Evolutionary conservation across 1,284 basidiomycete genomes (phyloP), one percentile per base, ranked within the genome.

Genomic region (Cronartium ribicola): DNA sequence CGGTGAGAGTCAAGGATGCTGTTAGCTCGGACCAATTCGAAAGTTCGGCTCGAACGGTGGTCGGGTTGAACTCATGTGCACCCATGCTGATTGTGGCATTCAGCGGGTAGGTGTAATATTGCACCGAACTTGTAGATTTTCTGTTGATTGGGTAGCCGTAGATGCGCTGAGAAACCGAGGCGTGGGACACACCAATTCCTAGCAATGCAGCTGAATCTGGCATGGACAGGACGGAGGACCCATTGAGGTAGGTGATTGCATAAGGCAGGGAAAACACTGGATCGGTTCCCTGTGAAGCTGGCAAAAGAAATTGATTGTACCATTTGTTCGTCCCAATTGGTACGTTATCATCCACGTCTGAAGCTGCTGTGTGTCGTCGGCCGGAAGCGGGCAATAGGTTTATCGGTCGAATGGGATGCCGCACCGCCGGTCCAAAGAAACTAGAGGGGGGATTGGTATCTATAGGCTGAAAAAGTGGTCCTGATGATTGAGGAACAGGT

Each of bases 231-330:
- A 48, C 48, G 43, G 64, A 74, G 57, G 20, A 14, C 5, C 71
- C 65, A n/a, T 74, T 64, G n/a, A 74, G 65, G 14, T 46, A 67
- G 36, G 71, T 65, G 5, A 67, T 20, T 1, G 65, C 43, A 66
- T 74, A 74, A 3, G 71, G 71, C 65, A 74, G 55, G 11, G 71
- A 57, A 74, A 66, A 74, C 8, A 74, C 66, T n/a, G 71, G 71
- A 74, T 67, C 64, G 59, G 71, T 67, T 8, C 71, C 71, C 3
- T 51, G 48, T 6, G 13, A 60, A n/a, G 70, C 61, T n/a, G 55
- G 51, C 20, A 74, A 22, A 6, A 62, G 4, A 8, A 74, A 59
- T 20, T 74, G 71, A 61, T 63, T 67, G 46, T 74, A 74, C 71
- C 71, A 74, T 29, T 74, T 74, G 44, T 66, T 74, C 41, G 71